Evolutionary conservation across 2,329 filamentous ascomycete genomes (phyloP), one percentile per base, ranked within the genome.

Genomic region (Colletotrichum ledebouriae): DNA sequence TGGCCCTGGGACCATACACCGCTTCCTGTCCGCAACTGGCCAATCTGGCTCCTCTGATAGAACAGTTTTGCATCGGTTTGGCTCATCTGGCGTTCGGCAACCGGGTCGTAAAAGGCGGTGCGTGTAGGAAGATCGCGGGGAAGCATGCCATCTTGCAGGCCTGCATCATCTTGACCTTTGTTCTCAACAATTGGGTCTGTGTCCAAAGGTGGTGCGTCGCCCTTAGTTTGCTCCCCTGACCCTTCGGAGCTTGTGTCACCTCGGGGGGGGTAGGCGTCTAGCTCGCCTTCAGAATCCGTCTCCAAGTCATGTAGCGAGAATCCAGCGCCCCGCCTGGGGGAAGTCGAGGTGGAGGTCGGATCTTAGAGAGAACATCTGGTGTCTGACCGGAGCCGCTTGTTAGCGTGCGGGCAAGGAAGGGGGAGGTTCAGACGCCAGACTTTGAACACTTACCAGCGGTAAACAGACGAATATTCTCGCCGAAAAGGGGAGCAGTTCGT

Each of bases 41-140:
- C 91, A 66, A 90, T 83, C 78, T 94, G 92, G 79, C 93, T 94
- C 72, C 93, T 87, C 81, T 98, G 95, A 79, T 97, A 99, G 82
- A 98, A 97, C 71, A 98, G 87, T 80, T 97, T 98, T 68, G 95
- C 93, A 78, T 99, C 96, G 29, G 93, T 91, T 78, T 97, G 94
- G 75, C 92, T 97, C 89, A 97, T 92, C 76, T 95, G 93, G 75
- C 96, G 97, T 80, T 99, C 96, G 60, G 93, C 92, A 59, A 95
- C 91, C 75, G 95, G 94, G 79, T 98, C 94, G 81, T 97, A 98
- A 77, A 94, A 97, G 20, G 94, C 93, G 9, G 94, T 97, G 77
- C 90, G 91, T 69, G 85, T 85, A 39, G 87, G 88, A 59, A 88
- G 76, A 75, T 91, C 89, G 70, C 89, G 83, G 22, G 83, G 82